Conservation (phyloP, 1,284 basidiomycete species). For the Trichosporon ovoides region DNA sequence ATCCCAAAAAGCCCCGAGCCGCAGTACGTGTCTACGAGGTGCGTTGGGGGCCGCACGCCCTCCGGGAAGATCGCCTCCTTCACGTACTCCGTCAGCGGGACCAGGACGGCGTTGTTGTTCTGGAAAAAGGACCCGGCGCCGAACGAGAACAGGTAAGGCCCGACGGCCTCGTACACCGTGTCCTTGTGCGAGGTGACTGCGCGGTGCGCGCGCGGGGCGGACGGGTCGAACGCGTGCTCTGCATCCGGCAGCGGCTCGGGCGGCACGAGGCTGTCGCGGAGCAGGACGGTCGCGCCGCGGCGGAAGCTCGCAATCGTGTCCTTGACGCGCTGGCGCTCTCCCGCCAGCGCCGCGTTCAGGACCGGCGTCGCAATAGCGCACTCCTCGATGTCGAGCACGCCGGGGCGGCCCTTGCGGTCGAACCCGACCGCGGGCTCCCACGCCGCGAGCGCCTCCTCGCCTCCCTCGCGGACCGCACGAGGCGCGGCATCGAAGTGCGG, state of each 20-base stretch:
- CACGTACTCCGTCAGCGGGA: slow-evolving; percentile 76
- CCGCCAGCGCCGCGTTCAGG: slow-evolving; percentile 65
- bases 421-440: slow-evolving; percentile 64
- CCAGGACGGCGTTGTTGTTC: slow-evolving; percentile 91
- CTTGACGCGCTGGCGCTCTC: slow-evolving; percentile 63
- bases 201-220: slow-evolving; percentile 52
- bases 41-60: slow-evolving; percentile 54
- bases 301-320: slow-evolving; percentile 77
- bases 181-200: slow-evolving; percentile 79
- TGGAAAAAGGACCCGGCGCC: slow-evolving; percentile 91
- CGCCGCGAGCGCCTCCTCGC: slow-evolving; percentile 10
- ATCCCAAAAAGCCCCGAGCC: slow-evolving; percentile 86
- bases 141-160: slow-evolving; percentile 77
- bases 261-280: slow-evolving; percentile 71
- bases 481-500: slow-evolving; percentile 88
- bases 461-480: slow-evolving; percentile 11
- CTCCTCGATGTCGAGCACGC: slow-evolving; percentile 93
- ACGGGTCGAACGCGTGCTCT: slow-evolving; percentile 31
- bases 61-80: slow-evolving; percentile 62
- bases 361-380: slow-evolving; percentile 85
- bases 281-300: slow-evolving; percentile 81
- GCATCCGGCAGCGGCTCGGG: slow-evolving; percentile 31
- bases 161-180: slow-evolving; percentile 78
- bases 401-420: slow-evolving; percentile 69
- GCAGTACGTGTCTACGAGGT: slow-evolving; percentile 88